Percentiles rank a stretch among this genome's conserved stretches.
These are phyloP conservation scores for Thermomucor indicae-seudaticae DNA, from an alignment of 371 early-diverging fungal genomes.

Conservation along the genomic window DNA sequence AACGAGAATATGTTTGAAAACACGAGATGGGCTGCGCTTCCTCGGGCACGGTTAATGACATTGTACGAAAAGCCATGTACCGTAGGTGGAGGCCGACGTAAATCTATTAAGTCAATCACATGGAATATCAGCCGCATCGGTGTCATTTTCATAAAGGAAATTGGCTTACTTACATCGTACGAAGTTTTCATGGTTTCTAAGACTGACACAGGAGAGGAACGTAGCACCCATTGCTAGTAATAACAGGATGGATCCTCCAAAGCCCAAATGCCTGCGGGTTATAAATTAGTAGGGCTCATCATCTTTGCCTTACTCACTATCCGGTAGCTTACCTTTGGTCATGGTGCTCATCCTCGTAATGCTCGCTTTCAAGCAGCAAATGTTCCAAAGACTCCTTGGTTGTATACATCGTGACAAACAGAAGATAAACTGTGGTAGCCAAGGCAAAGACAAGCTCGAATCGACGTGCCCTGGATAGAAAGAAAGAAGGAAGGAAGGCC, in stretches of 20 bases:
- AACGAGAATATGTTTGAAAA: constrained; percentile 34
- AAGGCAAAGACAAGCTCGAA: constrained; percentile 59
- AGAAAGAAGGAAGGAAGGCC: too few species aligned
- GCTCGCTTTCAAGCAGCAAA: constrained; percentile 35
- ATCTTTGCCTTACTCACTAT: neutral
- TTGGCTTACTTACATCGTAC: constrained; percentile 41
- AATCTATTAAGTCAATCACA: too few species aligned
- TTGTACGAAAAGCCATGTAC: constrained; percentile 46
- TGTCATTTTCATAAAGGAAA: neutral
- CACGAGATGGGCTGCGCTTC: constrained; percentile 24
- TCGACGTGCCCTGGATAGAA: constrained; percentile 51
- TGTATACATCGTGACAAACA: constrained; percentile 65
- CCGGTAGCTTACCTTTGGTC: constrained; percentile 16
- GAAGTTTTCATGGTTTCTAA: constrained; percentile 56
- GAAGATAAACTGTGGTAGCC: constrained; percentile 52
- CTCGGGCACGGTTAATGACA: constrained; percentile 37
- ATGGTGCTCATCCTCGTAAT: constrained; percentile 30
- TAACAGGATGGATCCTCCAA: constrained; percentile 39
- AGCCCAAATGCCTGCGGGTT: constrained; percentile 10
- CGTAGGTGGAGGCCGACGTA: constrained; percentile 31
- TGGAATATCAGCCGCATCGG: too few species aligned
- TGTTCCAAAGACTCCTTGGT: constrained; percentile 67
- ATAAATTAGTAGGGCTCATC: constrained; percentile 2
- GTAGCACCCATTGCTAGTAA: constrained; percentile 44
- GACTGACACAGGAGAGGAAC: constrained; percentile 42